Evolutionary conservation across 805 yeast species (phyloP), one percentile per base, ranked within the genome.

Genomic region (Wickerhamiella galacta): DNA sequence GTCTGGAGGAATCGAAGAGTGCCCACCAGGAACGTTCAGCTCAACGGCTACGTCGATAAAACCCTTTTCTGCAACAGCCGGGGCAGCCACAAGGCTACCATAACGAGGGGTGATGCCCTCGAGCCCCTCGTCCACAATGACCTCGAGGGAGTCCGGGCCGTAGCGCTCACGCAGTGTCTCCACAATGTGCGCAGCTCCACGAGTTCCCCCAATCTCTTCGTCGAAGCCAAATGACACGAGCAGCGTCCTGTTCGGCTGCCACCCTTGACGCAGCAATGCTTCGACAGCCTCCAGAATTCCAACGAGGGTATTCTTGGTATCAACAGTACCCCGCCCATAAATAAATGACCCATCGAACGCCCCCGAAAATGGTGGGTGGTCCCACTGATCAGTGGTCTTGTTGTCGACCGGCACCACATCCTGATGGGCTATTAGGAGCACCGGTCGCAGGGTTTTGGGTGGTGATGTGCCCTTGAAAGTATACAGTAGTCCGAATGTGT

Each of bases 71-170:
- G 69, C 72, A 10, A 74, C 68, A 4, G 70, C 66, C 5, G 74
- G 66, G 16, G 64, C 57, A 2, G 73, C 69, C 37, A 70, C 58
- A 23, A 61, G 64, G 30, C 64, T 57, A 20, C 67, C 78, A 18
- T 68, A 56, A 10, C 48, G 32, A 11, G 45, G 34, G 20, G 50
- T 52, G 21, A 61, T 36, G 2, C 72, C 57, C 46, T 62, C 45
- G n/a, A n/a, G n/a, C 49, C 93, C 72, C 56, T 79, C 93, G 51
- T 79, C 94, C 12, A 81, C 51, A 32, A 81, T 56, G n/a, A 74
- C 63, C 41, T 70, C 70, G 23, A 80, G 44, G 0, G 76, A 67
- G 38, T 79, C 61, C 19, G 49, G 42, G 6, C 93, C 93, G 43
- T 69, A 74, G 35, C 61, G 61, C 15, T 66, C 60, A 21, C 57